Conservation (phyloP, 1,284 basidiomycete genomes). For the Ustilago shanxiensis region DNA sequence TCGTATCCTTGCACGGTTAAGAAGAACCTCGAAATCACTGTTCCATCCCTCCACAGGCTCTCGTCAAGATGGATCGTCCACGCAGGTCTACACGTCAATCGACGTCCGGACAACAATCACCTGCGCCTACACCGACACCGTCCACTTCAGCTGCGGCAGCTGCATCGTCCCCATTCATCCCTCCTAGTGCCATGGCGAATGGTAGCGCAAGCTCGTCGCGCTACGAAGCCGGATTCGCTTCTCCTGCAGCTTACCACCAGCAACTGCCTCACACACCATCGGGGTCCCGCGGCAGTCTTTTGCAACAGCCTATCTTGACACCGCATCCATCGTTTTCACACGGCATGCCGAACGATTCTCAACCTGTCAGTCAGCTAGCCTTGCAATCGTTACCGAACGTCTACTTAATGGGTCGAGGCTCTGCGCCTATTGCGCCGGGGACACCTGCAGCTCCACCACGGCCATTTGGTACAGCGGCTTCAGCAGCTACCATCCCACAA, state of each 20-base stretch:
- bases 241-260: constrained; percentile 14
- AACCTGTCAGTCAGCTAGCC: constrained; percentile 16
- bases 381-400: constrained; percentile 26
- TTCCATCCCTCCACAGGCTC: not conserved
- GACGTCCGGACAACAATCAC: constrained; percentile 37
- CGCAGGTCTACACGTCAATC: constrained; percentile 46
- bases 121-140: constrained; percentile 19
- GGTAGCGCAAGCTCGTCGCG: constrained; percentile 28
- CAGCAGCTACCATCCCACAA: constrained; percentile 72
- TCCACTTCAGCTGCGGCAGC: constrained; percentile 12
- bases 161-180: constrained; percentile 5
- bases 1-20: too few relatives aligned
- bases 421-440: constrained; percentile 34
- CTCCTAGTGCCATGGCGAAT: constrained; percentile 34
- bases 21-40: not conserved
- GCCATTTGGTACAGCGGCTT: constrained; percentile 36
- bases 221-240: constrained; percentile 31
- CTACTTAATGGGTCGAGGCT: constrained; percentile 30
- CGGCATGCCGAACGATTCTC: constrained; percentile 13
- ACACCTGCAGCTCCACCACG: constrained; percentile 37
- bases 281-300: constrained; percentile 22
- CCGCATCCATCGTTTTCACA: constrained; percentile 16
- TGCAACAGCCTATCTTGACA: constrained; percentile 21
- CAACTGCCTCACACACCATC: constrained; percentile 27
- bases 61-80: constrained; percentile 43